A percentile compares a stretch with the other conserved stretches of the same genome.
Evolutionary conservation across 2,329 filamentous ascomycete species (phyloP).

Genomic region (Cercospora berteroae): DNA sequence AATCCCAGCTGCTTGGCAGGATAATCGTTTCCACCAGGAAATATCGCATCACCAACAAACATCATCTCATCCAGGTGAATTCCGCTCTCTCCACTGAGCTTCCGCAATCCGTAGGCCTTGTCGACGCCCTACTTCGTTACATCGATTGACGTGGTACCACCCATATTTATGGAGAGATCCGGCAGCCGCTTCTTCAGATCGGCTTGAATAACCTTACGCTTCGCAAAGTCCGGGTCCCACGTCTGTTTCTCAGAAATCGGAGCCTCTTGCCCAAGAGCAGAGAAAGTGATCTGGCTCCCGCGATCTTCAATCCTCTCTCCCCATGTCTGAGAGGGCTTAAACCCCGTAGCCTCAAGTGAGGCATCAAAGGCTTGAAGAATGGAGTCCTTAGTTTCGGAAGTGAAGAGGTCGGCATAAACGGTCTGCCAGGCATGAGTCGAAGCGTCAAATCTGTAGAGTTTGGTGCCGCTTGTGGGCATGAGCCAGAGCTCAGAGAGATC

Average conservation of each 20-base stretch:
- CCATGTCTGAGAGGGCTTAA: slow-evolving; percentile 42
- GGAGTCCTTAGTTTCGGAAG: slow-evolving; percentile 22
- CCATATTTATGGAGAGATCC: slow-evolving; percentile 44
- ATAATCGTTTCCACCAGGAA: slow-evolving; percentile 44
- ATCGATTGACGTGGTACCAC: slow-evolving; percentile 44
- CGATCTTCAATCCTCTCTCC: slow-evolving; percentile 44
- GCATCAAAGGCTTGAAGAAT: slow-evolving; percentile 36
- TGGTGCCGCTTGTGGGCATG: slow-evolving; percentile 46
- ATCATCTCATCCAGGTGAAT: slow-evolving; percentile 42
- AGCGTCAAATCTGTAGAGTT: slow-evolving; percentile 39
- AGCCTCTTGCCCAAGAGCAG: slow-evolving; percentile 44
- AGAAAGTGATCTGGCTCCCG: slow-evolving; percentile 46
- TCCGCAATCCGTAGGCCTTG: slow-evolving; percentile 38
- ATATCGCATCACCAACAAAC: slow-evolving; percentile 46
- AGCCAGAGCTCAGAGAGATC: slow-evolving; percentile 44
- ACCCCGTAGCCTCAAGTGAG: slow-evolving; percentile 39
- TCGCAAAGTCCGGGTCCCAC: slow-evolving; percentile 45
- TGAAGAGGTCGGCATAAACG: slow-evolving; percentile 44
- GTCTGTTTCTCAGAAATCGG: slow-evolving; percentile 39
- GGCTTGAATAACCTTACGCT: slow-evolving; percentile 42
- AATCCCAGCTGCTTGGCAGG: slow-evolving; percentile 39
- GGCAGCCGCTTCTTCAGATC: slow-evolving; percentile 41
- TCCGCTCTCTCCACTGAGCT: slow-evolving; percentile 32
- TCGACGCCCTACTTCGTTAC: slow-evolving; percentile 43
- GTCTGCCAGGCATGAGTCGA: slow-evolving; percentile 17